Percentiles rank a stretch among this genome's conserved stretches.
Evolutionary conservation across 2,329 filamentous ascomycete genomes (phyloP).

Genomic region (Hypoxylon sp.): DNA sequence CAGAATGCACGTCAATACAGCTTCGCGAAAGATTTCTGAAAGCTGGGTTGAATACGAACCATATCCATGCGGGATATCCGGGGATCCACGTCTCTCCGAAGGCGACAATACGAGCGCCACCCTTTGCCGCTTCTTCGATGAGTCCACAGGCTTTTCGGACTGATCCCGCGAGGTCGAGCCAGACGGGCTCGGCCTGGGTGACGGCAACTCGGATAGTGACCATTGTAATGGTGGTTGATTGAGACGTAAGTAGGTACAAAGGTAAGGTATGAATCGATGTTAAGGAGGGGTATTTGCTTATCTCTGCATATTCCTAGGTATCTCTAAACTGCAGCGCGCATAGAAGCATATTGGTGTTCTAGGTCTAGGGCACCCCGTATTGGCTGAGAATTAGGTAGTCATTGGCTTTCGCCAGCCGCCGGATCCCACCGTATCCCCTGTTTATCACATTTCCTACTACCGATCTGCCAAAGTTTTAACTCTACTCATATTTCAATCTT

Average conservation of each 20-base stretch:
- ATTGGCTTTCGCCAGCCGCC: no score
- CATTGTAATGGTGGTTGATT: constrained; percentile 21
- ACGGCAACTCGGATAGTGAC: constrained; percentile 58
- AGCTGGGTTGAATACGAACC: constrained; percentile 43
- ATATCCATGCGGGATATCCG: constrained; percentile 63
- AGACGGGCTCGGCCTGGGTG: constrained; percentile 68
- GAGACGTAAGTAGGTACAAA: not conserved
- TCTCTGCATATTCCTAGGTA: no score
- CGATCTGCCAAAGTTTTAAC: no score
- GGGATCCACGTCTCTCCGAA: constrained; percentile 63
- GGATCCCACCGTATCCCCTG: no score
- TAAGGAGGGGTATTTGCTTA: not conserved
- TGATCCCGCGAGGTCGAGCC: constrained; percentile 64
- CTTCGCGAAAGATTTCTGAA: not conserved
- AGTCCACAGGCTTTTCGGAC: constrained; percentile 65
- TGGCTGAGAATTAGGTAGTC: no score
- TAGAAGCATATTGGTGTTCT: no score
- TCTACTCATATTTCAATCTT: no score
- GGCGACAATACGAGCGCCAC: constrained; percentile 64
- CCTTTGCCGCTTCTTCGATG: constrained; percentile 64
- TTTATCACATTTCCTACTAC: no score
- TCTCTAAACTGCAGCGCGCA: no score
- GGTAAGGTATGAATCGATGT: not conserved
- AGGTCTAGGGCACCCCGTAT: no score
- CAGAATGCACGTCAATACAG: constrained; percentile 3